Conservation (phyloP, 139 green algal genomes). For the Auxenochlorella pyrenoidosa region DNA sequence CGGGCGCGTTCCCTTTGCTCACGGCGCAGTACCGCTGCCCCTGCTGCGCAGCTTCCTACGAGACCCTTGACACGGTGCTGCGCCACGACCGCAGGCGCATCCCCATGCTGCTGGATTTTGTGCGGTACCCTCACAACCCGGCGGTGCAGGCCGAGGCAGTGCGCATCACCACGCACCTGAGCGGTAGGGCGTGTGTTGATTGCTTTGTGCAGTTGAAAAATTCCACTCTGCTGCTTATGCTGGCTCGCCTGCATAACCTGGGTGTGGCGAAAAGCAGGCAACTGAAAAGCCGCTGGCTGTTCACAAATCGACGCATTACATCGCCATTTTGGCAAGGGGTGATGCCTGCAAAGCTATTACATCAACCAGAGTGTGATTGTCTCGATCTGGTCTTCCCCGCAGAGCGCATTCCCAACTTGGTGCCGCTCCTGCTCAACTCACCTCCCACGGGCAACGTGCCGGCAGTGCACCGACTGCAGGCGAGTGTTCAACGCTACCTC, state of each 20-base stretch:
- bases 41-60: slow-evolving; percentile 27
- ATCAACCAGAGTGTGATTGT: no score
- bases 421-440: slow-evolving; percentile 62
- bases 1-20: not conserved
- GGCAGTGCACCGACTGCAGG: slow-evolving; percentile 33
- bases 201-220: not conserved
- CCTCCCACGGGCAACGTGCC: not conserved
- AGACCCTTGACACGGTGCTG: slow-evolving; percentile 61
- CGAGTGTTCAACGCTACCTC: no score
- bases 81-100: slow-evolving; percentile 51
- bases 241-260: no score
- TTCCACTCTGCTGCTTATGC: no score
- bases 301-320: no score
- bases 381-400: not conserved
- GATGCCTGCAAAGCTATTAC: not conserved
- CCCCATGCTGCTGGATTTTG: slow-evolving; percentile 65
- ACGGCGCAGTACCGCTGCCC: not conserved
- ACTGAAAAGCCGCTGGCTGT: no score
- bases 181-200: slow-evolving; percentile 22
- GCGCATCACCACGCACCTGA: slow-evolving; percentile 47
- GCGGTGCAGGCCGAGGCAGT: slow-evolving; percentile 72
- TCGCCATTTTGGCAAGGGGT: no score
- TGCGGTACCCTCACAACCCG: slow-evolving; percentile 68
- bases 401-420: slow-evolving; percentile 65
- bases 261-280: no score